phyloP scores from a whole-genome alignment of 768 basidiomycete species.

The Lepiota brunneoincarnata region DNA sequence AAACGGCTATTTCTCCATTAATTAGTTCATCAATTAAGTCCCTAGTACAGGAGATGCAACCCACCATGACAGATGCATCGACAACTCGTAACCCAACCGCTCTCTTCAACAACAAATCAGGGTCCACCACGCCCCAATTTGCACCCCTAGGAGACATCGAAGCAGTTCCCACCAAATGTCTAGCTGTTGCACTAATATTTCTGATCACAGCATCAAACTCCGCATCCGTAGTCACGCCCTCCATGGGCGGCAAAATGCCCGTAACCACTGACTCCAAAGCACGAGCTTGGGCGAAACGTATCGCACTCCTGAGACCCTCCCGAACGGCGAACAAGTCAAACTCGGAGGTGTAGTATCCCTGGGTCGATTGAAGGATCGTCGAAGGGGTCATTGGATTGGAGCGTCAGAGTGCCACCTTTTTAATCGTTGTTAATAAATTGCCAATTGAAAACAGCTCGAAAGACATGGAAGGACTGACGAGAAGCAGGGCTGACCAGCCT shows the following conservation, averaged over 20 bases:
- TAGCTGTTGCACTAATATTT: constrained; percentile 23
- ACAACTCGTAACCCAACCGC: constrained; percentile 34
- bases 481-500: constrained; percentile 23
- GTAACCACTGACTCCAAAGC: constrained; percentile 16
- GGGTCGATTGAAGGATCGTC: constrained; percentile 42
- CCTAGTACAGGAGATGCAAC: constrained; percentile 10
- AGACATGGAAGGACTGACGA: constrained; percentile 14
- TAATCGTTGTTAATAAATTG: neutral
- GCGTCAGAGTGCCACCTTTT: constrained; percentile 16
- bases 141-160: constrained; percentile 29
- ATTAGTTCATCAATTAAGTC: neutral
- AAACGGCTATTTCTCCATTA: neutral
- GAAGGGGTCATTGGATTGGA: constrained; percentile 40
- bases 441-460: neutral
- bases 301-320: constrained; percentile 16
- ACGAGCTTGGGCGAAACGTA: constrained; percentile 17
- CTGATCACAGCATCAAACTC: constrained; percentile 27
- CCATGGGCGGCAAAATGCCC: neutral
- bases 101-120: constrained; percentile 35
- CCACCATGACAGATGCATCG: constrained; percentile 33
- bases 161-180: constrained; percentile 32
- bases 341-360: constrained; percentile 16
- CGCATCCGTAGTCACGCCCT: constrained; percentile 17
- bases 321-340: constrained; percentile 22
- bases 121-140: constrained; percentile 32